Evolutionary conservation across 345 rosid species (phyloP), one percentile per base, ranked within the genome.

Genomic region (Eutrema heterophyllum): DNA sequence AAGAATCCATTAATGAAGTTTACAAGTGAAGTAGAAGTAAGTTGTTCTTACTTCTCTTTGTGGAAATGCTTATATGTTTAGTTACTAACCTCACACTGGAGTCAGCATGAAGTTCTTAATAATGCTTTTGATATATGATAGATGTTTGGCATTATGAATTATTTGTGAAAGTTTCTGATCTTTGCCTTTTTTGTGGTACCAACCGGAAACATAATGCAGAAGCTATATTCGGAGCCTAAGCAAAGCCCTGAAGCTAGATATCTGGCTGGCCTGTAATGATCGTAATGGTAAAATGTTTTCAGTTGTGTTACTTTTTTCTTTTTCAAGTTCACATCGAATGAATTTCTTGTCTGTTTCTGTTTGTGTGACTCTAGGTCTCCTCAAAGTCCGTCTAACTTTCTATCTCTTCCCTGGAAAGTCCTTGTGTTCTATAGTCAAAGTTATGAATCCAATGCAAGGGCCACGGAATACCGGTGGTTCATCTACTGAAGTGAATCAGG

Each of bases 391-490:
- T 54, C 50, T 70, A 71, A 78, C 27, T 27, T 65, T 65, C 52
- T 33, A 39, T 54, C 55, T 18, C 14, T 38, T 70, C 43, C 53
- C 63, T 51, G 73, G 59, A 46, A 39, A 48, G 58, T 59, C 59
- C 15, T 44, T 64, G 67, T 76, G 72, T 68, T 80, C 9, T 78
- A 50, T 2, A 81, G 72, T 55, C 57, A 60, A 68, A 29, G 69
- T 2, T 49, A 81, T 68, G 80, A 68, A 75, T 72, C 82, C 80
- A 62, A 87, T 87, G 92, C 93, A 86, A 86, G 83, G 93, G 72
- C 87, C 75, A 62, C 68, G 77, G 66, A 76, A 73, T 73, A 72
- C 73, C 18, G 51, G 81, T 78, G 86, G 81, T 75, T 80, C 89
- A 48, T 77, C 85, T 38, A 77, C 90, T 56, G 88, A 89, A 71